Percentiles rank a stretch among this genome's conserved stretches.
phyloP scores from a whole-genome alignment of 192 early-diverging fungal species.

The Coemansia reversa region DNA sequence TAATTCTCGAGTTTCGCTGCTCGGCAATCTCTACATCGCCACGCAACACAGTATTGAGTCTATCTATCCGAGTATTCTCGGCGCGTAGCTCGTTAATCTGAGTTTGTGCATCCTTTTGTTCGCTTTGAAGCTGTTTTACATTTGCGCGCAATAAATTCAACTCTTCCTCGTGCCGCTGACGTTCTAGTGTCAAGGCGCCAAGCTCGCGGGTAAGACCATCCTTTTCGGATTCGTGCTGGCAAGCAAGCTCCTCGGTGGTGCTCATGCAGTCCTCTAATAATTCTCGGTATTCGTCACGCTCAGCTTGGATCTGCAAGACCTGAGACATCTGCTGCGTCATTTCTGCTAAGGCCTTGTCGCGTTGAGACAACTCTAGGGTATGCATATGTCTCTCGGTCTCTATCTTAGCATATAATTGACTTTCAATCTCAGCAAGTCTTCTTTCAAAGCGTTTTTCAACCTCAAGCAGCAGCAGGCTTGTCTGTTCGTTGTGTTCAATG shows the following conservation, averaged over 20 bases:
- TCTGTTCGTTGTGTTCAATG: background rate
- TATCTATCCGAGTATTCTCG: constrained; percentile 32
- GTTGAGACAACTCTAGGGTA: constrained; percentile 8
- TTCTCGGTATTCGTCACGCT: constrained; percentile 28
- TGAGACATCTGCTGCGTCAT: constrained; percentile 3
- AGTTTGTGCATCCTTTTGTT: constrained; percentile 20
- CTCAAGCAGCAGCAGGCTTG: constrained; percentile 4
- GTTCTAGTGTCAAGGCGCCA: constrained; percentile 29
- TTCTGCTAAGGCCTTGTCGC: background rate
- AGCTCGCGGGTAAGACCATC: constrained; percentile 36
- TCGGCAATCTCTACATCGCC: constrained; percentile 43
- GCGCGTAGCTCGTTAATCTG: constrained; percentile 10
- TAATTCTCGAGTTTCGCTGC: constrained; percentile 39
- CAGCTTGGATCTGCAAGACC: constrained; percentile 3
- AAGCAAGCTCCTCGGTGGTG: constrained; percentile 27
- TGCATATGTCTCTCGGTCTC: constrained; percentile 15
- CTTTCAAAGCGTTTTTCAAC: constrained; percentile 9
- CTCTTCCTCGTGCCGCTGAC: constrained; percentile 28
- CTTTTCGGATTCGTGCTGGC: constrained; percentile 29
- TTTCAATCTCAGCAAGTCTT: constrained; percentile 14
- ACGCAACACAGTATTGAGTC: constrained; percentile 16
- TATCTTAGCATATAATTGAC: constrained; percentile 8
- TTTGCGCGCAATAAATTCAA: constrained; percentile 7
- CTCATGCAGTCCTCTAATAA: constrained; percentile 40
- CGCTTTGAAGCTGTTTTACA: constrained; percentile 5